Conservation (phyloP, 2,329 filamentous ascomycete species). For the Scytalidium lignicola region DNA sequence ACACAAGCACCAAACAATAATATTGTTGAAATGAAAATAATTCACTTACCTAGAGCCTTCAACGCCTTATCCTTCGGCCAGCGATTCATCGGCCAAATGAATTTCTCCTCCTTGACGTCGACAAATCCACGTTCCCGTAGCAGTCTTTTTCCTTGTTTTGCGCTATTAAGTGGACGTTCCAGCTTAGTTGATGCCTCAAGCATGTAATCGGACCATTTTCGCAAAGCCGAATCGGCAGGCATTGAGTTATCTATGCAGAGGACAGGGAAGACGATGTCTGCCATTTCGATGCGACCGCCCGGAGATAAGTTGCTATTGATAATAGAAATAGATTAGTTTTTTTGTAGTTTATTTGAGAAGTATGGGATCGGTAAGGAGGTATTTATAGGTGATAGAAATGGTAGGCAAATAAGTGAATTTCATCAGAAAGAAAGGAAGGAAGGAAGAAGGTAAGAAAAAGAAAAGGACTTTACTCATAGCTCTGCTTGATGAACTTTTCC, state of each 20-base stretch:
- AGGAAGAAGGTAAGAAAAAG: too few species aligned
- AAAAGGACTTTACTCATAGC: constrained; percentile 3
- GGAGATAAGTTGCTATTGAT: constrained; percentile 13
- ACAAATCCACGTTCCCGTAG: constrained; percentile 15
- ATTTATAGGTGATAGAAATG: too few species aligned
- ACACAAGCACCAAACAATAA: too few species aligned
- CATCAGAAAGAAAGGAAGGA: too few species aligned
- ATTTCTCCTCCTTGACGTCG: constrained; percentile 33
- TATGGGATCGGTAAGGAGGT: too few species aligned
- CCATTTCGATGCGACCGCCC: constrained; percentile 28
- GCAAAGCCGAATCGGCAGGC: constrained; percentile 3
- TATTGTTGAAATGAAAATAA: background rate
- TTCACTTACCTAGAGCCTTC: constrained; percentile 13
- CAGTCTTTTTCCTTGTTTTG: constrained; percentile 14
- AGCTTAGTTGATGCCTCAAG: constrained; percentile 25
- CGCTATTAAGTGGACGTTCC: constrained; percentile 24
- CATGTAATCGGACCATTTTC: constrained; percentile 18
- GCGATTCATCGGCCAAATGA: constrained; percentile 43
- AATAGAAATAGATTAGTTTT: too few species aligned
- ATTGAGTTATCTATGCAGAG: constrained; percentile 30
- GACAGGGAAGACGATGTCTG: constrained; percentile 22
- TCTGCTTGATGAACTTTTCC: constrained; percentile 2
- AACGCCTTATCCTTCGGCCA: constrained; percentile 44
- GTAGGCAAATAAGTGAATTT: too few species aligned
- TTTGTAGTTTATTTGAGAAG: too few species aligned